phyloP scores from a whole-genome alignment of 345 rosid genomes.

The Bruguiera sexangula region DNA sequence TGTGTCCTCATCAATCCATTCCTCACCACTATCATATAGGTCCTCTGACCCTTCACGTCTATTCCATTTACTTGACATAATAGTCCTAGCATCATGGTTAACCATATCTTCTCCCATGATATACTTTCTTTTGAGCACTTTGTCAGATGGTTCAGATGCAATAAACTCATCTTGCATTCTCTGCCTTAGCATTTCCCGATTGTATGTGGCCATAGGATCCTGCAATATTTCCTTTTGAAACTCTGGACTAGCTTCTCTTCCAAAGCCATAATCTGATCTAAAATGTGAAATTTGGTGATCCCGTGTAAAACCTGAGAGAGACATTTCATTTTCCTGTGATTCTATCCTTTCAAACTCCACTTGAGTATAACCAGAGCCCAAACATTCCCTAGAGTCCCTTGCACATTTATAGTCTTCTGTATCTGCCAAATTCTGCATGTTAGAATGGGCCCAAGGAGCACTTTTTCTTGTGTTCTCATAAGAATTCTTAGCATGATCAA shows the following conservation, averaged over 20 bases:
- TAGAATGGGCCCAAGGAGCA: slow-evolving; percentile 26
- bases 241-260: slow-evolving; percentile 37
- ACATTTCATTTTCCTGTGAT: slow-evolving; percentile 26
- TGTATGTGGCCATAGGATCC: slow-evolving; percentile 24
- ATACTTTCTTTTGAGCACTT: slow-evolving; percentile 33
- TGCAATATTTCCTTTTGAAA: slow-evolving; percentile 33
- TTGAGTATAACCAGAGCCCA: slow-evolving; percentile 28
- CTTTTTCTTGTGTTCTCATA: slow-evolving; percentile 32
- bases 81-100: slow-evolving; percentile 28
- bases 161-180: slow-evolving; percentile 37
- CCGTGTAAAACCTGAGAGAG: slow-evolving; percentile 23
- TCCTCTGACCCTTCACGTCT: slow-evolving; percentile 32
- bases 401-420: slow-evolving; percentile 33
- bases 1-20: slow-evolving; percentile 39
- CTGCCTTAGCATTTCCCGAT: slow-evolving; percentile 26
- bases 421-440: slow-evolving; percentile 24
- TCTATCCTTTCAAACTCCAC: slow-evolving; percentile 32
- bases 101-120: slow-evolving; percentile 24
- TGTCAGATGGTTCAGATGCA: slow-evolving; percentile 27
- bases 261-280: slow-evolving; percentile 40
- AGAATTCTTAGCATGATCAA: slow-evolving; percentile 32
- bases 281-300: slow-evolving; percentile 32
- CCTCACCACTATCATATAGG: slow-evolving; percentile 34
- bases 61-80: slow-evolving; percentile 32
- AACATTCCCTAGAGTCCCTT: slow-evolving; percentile 30